Evolutionary conservation across 495 filamentous ascomycete species (phyloP).

Genomic region (Melanomma pulvis-pyrius): DNA sequence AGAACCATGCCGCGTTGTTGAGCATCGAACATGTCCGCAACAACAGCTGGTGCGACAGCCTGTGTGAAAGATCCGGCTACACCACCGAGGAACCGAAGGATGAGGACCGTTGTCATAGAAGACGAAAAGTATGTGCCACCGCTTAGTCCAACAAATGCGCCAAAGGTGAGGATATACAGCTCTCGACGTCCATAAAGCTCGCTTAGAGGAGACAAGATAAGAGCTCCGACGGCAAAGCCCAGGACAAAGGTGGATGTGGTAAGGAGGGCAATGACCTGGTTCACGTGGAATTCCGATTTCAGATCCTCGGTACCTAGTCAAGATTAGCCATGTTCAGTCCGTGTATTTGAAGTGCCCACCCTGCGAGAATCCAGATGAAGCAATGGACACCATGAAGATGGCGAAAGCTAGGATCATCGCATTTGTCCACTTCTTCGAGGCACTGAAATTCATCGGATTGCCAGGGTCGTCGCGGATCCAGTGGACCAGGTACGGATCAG

Average conservation of each 20-base stretch:
- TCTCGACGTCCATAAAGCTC: conserved; percentile 65
- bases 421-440: not conserved
- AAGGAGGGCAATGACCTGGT: not conserved
- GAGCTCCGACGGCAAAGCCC: conserved; percentile 35
- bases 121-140: conserved; percentile 54
- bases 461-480: not conserved
- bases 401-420: conserved; percentile 2
- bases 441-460: not conserved
- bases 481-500: not conserved
- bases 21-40: conserved; percentile 54
- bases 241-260: not conserved
- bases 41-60: conserved; percentile 57
- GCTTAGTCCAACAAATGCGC: conserved; percentile 57
- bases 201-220: conserved; percentile 63
- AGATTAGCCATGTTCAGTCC: not conserved
- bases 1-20: conserved; percentile 55
- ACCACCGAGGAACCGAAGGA: conserved; percentile 61
- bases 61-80: conserved; percentile 55
- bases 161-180: conserved; percentile 57
- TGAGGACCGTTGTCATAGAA: conserved; percentile 55
- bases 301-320: not conserved
- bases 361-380: not conserved
- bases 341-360: not conserved
- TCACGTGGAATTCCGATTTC: not conserved
- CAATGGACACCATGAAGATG: conserved; percentile 4